A percentile compares a stretch with the other conserved stretches of the same genome.
phyloP scores from a whole-genome alignment of 139 green algal species.

The Tetraselmis striata region DNA sequence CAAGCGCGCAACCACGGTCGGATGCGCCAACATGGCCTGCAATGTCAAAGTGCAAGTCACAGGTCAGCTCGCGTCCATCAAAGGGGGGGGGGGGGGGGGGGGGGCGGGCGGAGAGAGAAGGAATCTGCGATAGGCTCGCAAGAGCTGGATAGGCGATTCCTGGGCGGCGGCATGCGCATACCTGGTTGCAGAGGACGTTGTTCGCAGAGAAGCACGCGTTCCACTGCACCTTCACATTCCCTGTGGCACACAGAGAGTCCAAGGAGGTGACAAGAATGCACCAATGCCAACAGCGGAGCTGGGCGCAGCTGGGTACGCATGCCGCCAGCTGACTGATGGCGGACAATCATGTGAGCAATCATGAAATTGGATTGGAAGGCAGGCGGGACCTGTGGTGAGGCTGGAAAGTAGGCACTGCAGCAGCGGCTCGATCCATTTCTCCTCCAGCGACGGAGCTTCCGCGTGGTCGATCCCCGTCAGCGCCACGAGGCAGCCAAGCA shows the following conservation, averaged over 20 bases:
- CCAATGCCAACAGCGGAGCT: background rate
- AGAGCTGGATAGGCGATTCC: background rate
- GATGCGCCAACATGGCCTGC: background rate
- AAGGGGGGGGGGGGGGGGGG: no score
- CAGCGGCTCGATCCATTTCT: constrained; percentile 31
- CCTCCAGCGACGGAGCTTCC: background rate
- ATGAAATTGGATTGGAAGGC: background rate
- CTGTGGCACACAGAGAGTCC: constrained; percentile 6
- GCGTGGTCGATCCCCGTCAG: constrained; percentile 1
- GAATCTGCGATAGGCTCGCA: no score
- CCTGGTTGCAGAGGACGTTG: constrained; percentile 28
- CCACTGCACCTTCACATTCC: constrained; percentile 60
- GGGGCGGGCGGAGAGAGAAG: no score
- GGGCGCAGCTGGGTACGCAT: no score
- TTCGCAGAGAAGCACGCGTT: constrained; percentile 44
- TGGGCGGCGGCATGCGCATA: background rate
- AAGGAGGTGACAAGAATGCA: background rate
- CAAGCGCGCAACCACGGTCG: background rate
- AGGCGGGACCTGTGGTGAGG: constrained; percentile 22
- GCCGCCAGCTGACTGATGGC: no score
- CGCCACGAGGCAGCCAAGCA: constrained; percentile 34
- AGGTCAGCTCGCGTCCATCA: no score
- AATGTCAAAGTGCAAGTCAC: background rate
- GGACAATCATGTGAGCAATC: no score
- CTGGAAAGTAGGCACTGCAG: constrained; percentile 34